Evolutionary conservation across 441 rosid genomes (phyloP).

Genomic region (Arabidopsis lyrata): DNA sequence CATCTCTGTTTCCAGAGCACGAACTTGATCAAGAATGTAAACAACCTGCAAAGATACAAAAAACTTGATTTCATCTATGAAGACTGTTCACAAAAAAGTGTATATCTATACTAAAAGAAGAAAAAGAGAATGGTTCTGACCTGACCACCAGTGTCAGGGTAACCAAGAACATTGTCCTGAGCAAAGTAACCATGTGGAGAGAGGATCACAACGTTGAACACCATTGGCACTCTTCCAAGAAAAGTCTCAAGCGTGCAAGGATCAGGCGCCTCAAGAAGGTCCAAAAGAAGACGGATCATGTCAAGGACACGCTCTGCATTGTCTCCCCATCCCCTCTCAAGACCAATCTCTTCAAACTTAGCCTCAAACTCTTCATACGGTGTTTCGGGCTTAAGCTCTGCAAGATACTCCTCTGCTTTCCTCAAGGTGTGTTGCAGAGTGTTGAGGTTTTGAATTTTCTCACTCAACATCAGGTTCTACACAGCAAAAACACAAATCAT

Average conservation of each 20-base stretch:
- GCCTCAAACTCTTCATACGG: conserved; percentile 56
- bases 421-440: conserved; percentile 74
- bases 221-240: conserved; percentile 92
- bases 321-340: conserved; percentile 96
- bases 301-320: conserved; percentile 78
- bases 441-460: conserved; percentile 69
- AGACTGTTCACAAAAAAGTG: neutral
- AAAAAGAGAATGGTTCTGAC: conserved; percentile 42
- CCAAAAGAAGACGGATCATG: conserved; percentile 87
- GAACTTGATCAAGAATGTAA: conserved; percentile 97
- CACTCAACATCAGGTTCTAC: conserved; percentile 87
- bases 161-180: conserved; percentile 94
- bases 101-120: neutral
- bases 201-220: conserved; percentile 85
- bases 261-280: conserved; percentile 97
- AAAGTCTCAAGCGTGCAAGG: conserved; percentile 89
- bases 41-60: conserved; percentile 65
- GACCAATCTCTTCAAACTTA: conserved; percentile 86
- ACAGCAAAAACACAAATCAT: conserved; percentile 4
- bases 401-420: conserved; percentile 90
- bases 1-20: conserved; percentile 93
- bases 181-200: conserved; percentile 99
- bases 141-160: conserved; percentile 99
- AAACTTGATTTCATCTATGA: neutral
- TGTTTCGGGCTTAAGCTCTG: conserved; percentile 57